A percentile compares a stretch with the other conserved stretches of the same genome.
These are phyloP conservation scores for Lachnellula suecica DNA, from an alignment of 2,329 filamentous ascomycete species.

Conservation along the genomic window DNA sequence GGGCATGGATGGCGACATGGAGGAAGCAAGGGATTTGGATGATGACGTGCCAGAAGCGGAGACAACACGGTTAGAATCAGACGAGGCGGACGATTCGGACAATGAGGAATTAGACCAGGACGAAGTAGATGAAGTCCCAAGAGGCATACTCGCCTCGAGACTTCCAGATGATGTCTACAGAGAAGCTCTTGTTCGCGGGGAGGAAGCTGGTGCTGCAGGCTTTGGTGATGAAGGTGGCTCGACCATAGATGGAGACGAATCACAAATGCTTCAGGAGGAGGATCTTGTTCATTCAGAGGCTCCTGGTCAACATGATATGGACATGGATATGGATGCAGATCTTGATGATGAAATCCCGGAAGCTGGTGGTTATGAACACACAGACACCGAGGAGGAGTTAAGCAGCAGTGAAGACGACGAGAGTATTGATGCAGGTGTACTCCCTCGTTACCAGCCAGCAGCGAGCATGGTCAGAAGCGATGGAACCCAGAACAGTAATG, in stretches of 20 bases:
- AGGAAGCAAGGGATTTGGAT: constrained; percentile 63
- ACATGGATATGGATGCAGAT: constrained; percentile 64
- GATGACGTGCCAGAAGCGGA: constrained; percentile 70
- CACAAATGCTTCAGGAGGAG: constrained; percentile 63
- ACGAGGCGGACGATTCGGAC: constrained; percentile 39
- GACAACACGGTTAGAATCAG: constrained; percentile 35
- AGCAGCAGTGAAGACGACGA: constrained; percentile 48
- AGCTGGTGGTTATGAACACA: constrained; percentile 70
- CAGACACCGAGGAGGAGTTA: constrained; percentile 69
- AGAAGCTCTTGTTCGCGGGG: constrained; percentile 53
- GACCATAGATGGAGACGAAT: constrained; percentile 56
- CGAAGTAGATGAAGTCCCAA: constrained; percentile 32
- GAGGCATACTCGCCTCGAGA: constrained; percentile 36
- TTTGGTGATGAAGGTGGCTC: constrained; percentile 44
- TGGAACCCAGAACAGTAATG: constrained; percentile 34
- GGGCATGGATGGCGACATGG: constrained; percentile 37
- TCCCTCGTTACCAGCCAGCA: constrained; percentile 15
- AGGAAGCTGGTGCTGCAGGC: constrained; percentile 44
- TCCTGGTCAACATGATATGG: constrained; percentile 34
- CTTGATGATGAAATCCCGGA: constrained; percentile 72
- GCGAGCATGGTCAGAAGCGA: constrained; percentile 34
- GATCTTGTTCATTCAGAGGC: constrained; percentile 45
- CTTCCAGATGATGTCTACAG: constrained; percentile 62
- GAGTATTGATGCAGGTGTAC: constrained; percentile 37
- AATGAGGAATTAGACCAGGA: constrained; percentile 40